Evolutionary conservation across 2,329 filamentous ascomycete species (phyloP), one percentile per base, ranked within the genome.

Genomic region (Exutisphaerella laricina): DNA sequence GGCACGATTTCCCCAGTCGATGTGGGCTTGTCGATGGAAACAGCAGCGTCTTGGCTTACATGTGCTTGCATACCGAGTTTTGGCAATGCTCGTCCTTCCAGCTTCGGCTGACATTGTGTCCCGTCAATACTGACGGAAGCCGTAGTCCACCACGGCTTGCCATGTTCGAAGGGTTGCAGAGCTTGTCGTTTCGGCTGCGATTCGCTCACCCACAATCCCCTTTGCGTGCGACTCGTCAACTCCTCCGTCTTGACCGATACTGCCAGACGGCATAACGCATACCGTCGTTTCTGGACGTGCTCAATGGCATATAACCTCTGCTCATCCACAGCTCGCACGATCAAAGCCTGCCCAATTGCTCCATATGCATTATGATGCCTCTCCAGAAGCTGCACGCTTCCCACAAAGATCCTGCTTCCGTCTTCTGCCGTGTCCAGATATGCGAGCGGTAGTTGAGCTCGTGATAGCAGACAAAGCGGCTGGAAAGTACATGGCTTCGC

Each of bases 231-330:
- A 17, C 10, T 25, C n/a, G 49, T 65, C 20, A 88, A 66, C 5
- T 70, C 66, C 25, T 74, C 70, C 39, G 83, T 59, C 48, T 80
- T 75, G 16, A 85, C 72, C 82, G 83, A 86, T 14, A 69, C 63
- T 2, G 78, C 82, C 31, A 92, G 67, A 55, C 77, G 80, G 62
- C 82, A 88, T 18, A 87, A 60, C 8, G 78, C 76, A 60, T 85
- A 89, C 3, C 83, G 68, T 1, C 74, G 74, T 34, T 67, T 63
- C 12, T 71, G 68, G 25, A 85, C 78, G 17, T 78, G 73, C 66
- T 89, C 85, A n/a, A 86, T 66, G 9, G 74, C 81, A 58, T 79
- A 84, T 0, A 77, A 50, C 25, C 68, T 69, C 43, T 70, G 69
- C 47, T 71, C 73, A 18, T 71, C 67, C 31, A 82, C 77, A 32